These are phyloP conservation scores for Tulasnella sp. DNA, from an alignment of 768 basidiomycete species.

Conservation along the genomic window DNA sequence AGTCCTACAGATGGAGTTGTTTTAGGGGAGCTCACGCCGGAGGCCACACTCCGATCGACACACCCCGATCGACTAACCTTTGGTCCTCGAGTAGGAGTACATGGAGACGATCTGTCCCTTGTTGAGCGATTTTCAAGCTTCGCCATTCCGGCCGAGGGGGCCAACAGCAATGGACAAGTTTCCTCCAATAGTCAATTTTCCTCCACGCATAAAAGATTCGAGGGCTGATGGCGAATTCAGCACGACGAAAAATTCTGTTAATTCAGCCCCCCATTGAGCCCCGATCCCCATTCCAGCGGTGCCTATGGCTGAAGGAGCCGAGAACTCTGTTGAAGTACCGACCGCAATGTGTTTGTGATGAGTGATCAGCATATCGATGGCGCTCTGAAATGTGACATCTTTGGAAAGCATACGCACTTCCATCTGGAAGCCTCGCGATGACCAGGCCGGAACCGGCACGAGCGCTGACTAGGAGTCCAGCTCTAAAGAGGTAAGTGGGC, in stretches of 20 bases:
- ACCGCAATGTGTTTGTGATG: constrained; percentile 16
- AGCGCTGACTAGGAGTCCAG: constrained; percentile 42
- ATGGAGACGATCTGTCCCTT: constrained; percentile 75
- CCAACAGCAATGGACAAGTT: constrained; percentile 66
- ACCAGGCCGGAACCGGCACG: constrained; percentile 80
- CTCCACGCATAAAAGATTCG: constrained; percentile 91
- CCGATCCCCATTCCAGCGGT: constrained; percentile 88
- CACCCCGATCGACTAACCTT: constrained; percentile 75
- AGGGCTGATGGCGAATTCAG: constrained; percentile 69
- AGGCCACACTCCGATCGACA: constrained; percentile 59
- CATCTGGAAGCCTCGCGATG: constrained; percentile 76
- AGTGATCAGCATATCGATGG: background rate
- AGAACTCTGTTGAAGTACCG: constrained; percentile 61
- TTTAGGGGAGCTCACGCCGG: background rate
- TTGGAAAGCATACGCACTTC: constrained; percentile 52
- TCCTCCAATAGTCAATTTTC: constrained; percentile 84
- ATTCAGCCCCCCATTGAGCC: constrained; percentile 57
- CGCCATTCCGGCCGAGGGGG: constrained; percentile 40
- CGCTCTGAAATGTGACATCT: background rate
- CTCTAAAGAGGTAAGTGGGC: constrained; percentile 10
- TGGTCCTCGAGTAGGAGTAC: constrained; percentile 90
- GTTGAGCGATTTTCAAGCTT: constrained; percentile 79
- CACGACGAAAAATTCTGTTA: constrained; percentile 88
- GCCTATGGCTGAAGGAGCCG: constrained; percentile 91
- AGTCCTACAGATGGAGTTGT: background rate